A percentile compares a stretch with the other conserved stretches of the same genome.
phyloP scores from a whole-genome alignment of 2,329 filamentous ascomycete species.

The Aspergillus arachidicola region DNA sequence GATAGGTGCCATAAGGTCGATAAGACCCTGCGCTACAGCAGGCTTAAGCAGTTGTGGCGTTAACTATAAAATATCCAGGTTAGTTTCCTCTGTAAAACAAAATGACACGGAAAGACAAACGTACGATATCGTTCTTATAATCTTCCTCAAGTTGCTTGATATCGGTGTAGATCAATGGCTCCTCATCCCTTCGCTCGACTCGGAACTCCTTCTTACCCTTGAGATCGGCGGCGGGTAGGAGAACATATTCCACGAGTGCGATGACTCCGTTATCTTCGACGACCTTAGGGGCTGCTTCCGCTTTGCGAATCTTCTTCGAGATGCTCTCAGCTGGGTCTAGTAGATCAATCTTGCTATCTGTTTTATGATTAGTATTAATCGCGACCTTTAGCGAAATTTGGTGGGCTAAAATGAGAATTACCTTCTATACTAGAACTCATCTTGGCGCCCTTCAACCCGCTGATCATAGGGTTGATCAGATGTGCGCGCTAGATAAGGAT shows the following conservation, averaged over 20 bases:
- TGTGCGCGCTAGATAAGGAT: conserved; percentile 59
- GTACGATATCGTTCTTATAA: conserved; percentile 75
- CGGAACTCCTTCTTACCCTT: conserved; percentile 63
- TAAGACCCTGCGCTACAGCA: conserved; percentile 75
- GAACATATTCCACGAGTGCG: conserved; percentile 81
- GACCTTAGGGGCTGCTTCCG: conserved; percentile 72
- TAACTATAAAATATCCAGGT: conserved; percentile 52
- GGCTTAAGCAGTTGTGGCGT: conserved; percentile 86
- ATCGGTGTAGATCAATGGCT: conserved; percentile 77
- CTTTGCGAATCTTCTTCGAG: conserved; percentile 82
- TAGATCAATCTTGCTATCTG: conserved; percentile 74
- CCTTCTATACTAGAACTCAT: conserved; percentile 73
- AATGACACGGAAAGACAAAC: conserved; percentile 31
- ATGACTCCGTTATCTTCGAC: conserved; percentile 86
- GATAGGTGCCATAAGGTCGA: conserved; percentile 75
- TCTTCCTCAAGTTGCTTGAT: conserved; percentile 77
- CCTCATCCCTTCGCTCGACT: conserved; percentile 67
- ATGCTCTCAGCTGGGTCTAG: conserved; percentile 76
- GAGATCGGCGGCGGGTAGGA: conserved; percentile 66
- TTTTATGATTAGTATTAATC: conserved; percentile 1
- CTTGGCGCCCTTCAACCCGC: conserved; percentile 80
- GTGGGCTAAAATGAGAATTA: conserved; percentile 11
- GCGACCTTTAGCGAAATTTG: neutral
- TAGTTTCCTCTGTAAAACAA: neutral
- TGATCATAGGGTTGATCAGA: conserved; percentile 85